Evolutionary conservation across 2,329 filamentous ascomycete species (phyloP).

Genomic region (Beauveria sp.): DNA sequence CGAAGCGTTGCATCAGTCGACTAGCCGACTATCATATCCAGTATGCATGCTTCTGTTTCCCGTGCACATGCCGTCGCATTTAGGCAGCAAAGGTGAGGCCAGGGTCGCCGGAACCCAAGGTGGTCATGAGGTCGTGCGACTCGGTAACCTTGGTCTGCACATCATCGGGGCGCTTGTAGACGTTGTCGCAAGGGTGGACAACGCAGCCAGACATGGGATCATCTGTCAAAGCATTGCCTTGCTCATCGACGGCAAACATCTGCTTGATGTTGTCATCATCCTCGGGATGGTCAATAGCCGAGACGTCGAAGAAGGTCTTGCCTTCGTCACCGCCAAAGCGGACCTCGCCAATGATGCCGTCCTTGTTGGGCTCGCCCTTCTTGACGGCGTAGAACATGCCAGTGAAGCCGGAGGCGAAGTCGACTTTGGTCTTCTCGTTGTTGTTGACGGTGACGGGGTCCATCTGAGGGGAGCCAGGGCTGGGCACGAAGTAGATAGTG

Average conservation of each 20-base stretch:
- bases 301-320: constrained; percentile 50
- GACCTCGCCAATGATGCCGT: constrained; percentile 48
- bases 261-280: constrained; percentile 47
- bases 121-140: constrained; percentile 43
- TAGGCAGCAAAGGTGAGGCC: constrained; percentile 17
- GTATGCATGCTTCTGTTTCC: not conserved
- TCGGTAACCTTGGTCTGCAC: constrained; percentile 46
- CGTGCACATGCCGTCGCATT: not conserved
- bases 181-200: constrained; percentile 44
- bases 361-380: constrained; percentile 32
- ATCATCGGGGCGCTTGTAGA: constrained; percentile 47
- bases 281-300: constrained; percentile 45
- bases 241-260: constrained; percentile 38
- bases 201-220: constrained; percentile 42
- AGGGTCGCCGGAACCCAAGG: constrained; percentile 33
- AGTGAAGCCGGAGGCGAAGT: constrained; percentile 36
- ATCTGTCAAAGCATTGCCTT: not conserved
- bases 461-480: constrained; percentile 28
- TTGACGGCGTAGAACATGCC: constrained; percentile 45
- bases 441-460: constrained; percentile 32
- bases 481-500: constrained; percentile 44
- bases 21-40: constrained; percentile 9
- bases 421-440: constrained; percentile 30
- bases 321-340: constrained; percentile 40
- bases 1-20: constrained; percentile 7